A percentile compares a stretch with the other conserved stretches of the same genome.
Evolutionary conservation across 208 protist species (phyloP).

Genomic region (Trypanosomatidae sp.): DNA sequence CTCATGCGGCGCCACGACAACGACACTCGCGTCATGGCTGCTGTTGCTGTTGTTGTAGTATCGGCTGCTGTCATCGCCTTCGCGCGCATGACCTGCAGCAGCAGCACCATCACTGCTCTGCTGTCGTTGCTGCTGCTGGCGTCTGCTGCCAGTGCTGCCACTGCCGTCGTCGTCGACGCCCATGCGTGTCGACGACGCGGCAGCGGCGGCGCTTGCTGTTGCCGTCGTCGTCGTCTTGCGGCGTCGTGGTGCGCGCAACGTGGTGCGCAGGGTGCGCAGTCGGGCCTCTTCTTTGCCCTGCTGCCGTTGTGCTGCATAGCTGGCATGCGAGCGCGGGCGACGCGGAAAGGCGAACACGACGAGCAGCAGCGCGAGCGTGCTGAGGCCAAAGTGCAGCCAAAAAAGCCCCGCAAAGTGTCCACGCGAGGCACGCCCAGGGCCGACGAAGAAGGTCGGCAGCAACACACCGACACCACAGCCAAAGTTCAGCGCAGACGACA

Average conservation of each 20-base stretch:
- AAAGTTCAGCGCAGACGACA: conserved; percentile 47
- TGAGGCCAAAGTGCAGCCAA: conserved; percentile 53
- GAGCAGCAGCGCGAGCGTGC: conserved; percentile 13
- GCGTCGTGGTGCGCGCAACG: neutral
- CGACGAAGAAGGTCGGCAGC: conserved; percentile 56
- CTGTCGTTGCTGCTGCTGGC: too few relatives aligned
- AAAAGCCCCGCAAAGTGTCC: conserved; percentile 53
- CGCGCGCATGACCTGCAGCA: too few relatives aligned
- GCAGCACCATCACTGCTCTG: too few relatives aligned
- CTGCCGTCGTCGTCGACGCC: too few relatives aligned
- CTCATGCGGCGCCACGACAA: too few relatives aligned
- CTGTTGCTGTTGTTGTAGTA: too few relatives aligned
- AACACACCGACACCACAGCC: conserved; percentile 54
- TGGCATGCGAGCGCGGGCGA: conserved; percentile 25
- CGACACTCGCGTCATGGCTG: too few relatives aligned
- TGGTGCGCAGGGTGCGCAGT: conserved; percentile 8
- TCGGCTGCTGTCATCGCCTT: too few relatives aligned
- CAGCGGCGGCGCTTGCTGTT: neutral
- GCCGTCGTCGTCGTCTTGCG: conserved; percentile 4
- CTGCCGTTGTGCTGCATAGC: conserved; percentile 29
- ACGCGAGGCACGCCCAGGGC: conserved; percentile 18
- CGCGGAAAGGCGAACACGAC: conserved; percentile 38
- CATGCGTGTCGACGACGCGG: too few relatives aligned
- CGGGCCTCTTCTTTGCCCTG: conserved; percentile 21
- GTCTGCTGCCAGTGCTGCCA: too few relatives aligned